Evolutionary conservation across 768 basidiomycete species (phyloP).

Genomic region (Suillus ampliporus): DNA sequence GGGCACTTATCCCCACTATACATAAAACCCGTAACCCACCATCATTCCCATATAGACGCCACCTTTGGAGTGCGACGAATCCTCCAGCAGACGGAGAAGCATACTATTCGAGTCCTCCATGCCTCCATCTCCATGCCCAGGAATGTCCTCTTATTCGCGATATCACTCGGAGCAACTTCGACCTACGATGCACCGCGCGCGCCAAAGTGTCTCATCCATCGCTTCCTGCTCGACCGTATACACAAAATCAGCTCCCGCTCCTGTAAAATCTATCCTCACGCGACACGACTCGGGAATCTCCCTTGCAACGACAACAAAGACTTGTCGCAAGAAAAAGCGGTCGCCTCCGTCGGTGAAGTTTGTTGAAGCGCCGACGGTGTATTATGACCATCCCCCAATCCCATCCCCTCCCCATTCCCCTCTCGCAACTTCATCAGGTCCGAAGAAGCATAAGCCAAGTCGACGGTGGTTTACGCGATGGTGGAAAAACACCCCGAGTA

Average conservation of each 20-base stretch:
- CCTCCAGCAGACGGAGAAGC: conserved; percentile 27
- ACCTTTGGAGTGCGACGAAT: conserved; percentile 21
- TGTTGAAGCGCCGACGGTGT: conserved; percentile 65
- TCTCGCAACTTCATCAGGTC: conserved; percentile 18
- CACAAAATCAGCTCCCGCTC: conserved; percentile 32
- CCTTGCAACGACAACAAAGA: conserved; percentile 38
- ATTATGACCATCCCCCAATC: conserved; percentile 41
- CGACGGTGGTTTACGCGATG: conserved; percentile 36
- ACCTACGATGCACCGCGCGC: conserved; percentile 29
- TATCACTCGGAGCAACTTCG: conserved; percentile 27
- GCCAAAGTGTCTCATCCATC: conserved; percentile 48
- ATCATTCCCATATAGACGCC: conserved; percentile 25
- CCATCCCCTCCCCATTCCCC: conserved; percentile 22
- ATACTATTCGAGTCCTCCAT: conserved; percentile 32
- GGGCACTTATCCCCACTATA: conserved; percentile 14
- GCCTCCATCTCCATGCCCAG: conserved; percentile 5
- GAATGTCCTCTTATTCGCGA: conserved; percentile 17
- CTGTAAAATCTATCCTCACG: conserved; percentile 64
- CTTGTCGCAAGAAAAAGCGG: conserved; percentile 35
- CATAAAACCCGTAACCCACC: neutral
- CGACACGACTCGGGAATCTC: conserved; percentile 56
- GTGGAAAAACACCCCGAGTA: conserved; percentile 27
- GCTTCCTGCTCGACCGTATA: conserved; percentile 37
- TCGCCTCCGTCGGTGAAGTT: conserved; percentile 66
- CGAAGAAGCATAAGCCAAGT: conserved; percentile 8